A percentile compares a stretch with the other conserved stretches of the same genome.
Conservation (phyloP, 75 land plant genomes). For the Selaginella moellendorffii region DNA sequence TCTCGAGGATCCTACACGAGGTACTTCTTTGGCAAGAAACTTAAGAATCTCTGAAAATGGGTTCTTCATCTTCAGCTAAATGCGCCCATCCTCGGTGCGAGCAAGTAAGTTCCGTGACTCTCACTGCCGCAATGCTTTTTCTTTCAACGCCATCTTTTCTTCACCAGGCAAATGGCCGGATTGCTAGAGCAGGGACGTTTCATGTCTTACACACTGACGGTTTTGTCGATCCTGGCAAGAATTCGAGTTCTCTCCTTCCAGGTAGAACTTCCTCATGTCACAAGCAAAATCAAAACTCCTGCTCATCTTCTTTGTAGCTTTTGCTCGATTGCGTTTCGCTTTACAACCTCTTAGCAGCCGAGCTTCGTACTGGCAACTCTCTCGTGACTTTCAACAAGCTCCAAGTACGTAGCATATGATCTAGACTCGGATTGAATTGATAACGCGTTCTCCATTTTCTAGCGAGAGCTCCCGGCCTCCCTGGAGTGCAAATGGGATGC, state of each 20-base stretch:
- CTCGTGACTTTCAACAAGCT: neutral
- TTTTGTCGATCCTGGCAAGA: neutral
- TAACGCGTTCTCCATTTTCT: neutral
- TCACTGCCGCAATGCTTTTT: too few species aligned
- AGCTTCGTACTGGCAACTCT: neutral
- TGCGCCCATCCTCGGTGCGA: neutral
- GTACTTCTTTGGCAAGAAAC: neutral
- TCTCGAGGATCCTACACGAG: neutral
- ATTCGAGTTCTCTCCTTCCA: neutral
- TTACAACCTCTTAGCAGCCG: neutral
- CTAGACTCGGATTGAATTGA: neutral
- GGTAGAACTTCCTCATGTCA: too few species aligned
- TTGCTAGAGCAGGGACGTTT: neutral
- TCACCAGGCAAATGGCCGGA: neutral
- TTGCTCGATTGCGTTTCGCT: neutral
- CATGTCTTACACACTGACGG: neutral
- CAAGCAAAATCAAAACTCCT: too few species aligned
- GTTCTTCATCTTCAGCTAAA: neutral
- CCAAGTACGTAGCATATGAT: neutral
- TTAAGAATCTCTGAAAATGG: neutral
- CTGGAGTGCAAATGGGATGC: neutral
- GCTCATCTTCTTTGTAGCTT: neutral
- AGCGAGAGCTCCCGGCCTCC: neutral
- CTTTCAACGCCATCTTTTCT: too few species aligned
- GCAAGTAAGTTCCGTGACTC: neutral